Percentiles rank a stretch among this genome's conserved stretches.
Evolutionary conservation across 2,329 filamentous ascomycete genomes (phyloP).

Genomic region (Apiospora aurea): DNA sequence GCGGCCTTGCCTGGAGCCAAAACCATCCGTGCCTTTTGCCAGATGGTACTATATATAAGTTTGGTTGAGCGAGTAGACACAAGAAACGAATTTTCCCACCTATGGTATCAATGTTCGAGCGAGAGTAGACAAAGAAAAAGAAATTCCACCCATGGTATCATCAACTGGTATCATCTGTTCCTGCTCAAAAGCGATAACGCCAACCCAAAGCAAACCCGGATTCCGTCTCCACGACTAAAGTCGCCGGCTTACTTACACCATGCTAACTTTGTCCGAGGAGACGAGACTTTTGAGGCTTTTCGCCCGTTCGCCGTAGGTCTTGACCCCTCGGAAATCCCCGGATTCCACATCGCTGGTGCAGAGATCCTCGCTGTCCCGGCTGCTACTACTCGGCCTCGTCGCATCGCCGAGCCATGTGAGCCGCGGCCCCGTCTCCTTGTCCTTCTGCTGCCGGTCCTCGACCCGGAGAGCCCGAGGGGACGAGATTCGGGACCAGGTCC

Average conservation of each 20-base stretch:
- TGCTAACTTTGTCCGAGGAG: not conserved
- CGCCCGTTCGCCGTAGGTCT: not conserved
- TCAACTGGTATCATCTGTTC: not conserved
- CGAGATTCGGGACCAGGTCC: not conserved
- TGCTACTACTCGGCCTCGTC: not conserved
- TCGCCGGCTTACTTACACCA: not conserved
- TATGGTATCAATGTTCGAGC: not conserved
- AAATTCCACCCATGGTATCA: not conserved
- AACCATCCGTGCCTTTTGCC: not conserved
- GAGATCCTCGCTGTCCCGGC: not conserved
- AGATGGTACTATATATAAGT: not conserved
- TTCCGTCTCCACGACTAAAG: not conserved
- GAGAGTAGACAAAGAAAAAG: not conserved
- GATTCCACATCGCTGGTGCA: not conserved
- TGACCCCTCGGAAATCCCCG: not conserved
- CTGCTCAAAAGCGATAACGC: not conserved
- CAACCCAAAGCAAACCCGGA: not conserved
- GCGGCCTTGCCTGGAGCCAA: not conserved
- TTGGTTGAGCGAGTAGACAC: not conserved
- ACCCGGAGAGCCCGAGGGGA: not conserved
- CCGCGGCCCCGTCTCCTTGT: not conserved
- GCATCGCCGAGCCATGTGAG: not conserved
- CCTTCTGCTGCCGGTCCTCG: not conserved
- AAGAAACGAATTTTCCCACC: not conserved
- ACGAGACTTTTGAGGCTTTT: not conserved